Conservation (phyloP, 192 early-diverging fungal genomes). For the Backusella parvicylindrica region DNA sequence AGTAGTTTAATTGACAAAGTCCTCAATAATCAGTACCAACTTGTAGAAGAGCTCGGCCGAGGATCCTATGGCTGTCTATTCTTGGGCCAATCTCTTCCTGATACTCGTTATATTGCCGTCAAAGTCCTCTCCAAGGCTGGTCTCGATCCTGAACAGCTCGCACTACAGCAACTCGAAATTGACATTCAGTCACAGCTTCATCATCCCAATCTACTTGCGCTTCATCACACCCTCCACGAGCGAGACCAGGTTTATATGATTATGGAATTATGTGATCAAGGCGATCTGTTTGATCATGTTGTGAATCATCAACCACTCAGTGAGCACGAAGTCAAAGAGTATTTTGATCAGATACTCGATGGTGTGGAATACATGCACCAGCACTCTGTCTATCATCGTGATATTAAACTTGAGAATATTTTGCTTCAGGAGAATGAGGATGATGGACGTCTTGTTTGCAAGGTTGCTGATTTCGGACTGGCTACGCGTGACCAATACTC, state of each 20-base stretch:
- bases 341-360: slow-evolving; percentile 77
- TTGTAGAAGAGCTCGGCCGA: slow-evolving; percentile 58
- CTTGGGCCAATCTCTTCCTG: slow-evolving; percentile 52
- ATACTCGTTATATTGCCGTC: slow-evolving; percentile 46
- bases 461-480: slow-evolving; percentile 91
- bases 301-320: slow-evolving; percentile 66
- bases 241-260: slow-evolving; percentile 83
- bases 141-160: slow-evolving; percentile 40
- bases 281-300: slow-evolving; percentile 95
- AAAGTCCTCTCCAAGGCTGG: slow-evolving; percentile 53
- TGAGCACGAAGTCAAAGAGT: slow-evolving; percentile 46
- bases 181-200: slow-evolving; percentile 52
- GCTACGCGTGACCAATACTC: slow-evolving; percentile 74
- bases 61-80: slow-evolving; percentile 77
- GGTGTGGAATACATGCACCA: slow-evolving; percentile 79
- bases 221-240: slow-evolving; percentile 88
- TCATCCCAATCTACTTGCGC: slow-evolving; percentile 81
- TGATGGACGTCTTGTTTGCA: slow-evolving; percentile 27
- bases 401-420: slow-evolving; percentile 93
- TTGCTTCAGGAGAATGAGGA: slow-evolving; percentile 43
- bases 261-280: slow-evolving; percentile 88
- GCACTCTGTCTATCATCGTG: slow-evolving; percentile 85
- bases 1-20: neutral
- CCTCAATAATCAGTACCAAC: slow-evolving; percentile 26
- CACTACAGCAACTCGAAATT: slow-evolving; percentile 54